These are phyloP conservation scores for Fusarium subglutinans DNA, from an alignment of 2,329 filamentous ascomycete genomes.

Conservation along the genomic window DNA sequence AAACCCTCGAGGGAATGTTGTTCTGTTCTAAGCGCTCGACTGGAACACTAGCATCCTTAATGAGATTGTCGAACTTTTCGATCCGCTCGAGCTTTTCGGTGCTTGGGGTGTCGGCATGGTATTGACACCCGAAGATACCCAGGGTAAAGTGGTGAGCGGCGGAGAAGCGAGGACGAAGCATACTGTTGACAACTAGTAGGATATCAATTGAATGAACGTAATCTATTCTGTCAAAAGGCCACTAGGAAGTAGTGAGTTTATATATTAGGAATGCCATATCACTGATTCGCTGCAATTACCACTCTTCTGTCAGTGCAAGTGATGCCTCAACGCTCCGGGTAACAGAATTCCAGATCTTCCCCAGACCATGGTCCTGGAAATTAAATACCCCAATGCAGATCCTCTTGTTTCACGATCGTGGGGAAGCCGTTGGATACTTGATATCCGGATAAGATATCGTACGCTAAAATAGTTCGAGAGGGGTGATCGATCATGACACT, in stretches of 20 bases:
- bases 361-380: background rate
- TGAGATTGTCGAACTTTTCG: background rate
- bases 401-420: accelerated
- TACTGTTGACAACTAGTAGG: background rate
- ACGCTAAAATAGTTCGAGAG: background rate
- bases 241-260: background rate
- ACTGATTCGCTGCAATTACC: background rate
- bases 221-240: accelerated
- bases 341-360: background rate
- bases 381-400: background rate
- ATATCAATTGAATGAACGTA: accelerated
- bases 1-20: background rate
- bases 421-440: background rate
- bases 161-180: background rate
- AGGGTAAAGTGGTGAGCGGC: background rate
- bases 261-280: background rate
- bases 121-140: background rate
- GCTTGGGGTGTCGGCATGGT: background rate
- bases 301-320: background rate
- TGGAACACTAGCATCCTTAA: background rate
- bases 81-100: background rate
- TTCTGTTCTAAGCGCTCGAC: background rate
- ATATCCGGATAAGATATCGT: background rate
- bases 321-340: accelerated
- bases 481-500: background rate